Evolutionary conservation across 1,139 yeast genomes (phyloP), one percentile per base, ranked within the genome.

Genomic region (Diutina sp.): DNA sequence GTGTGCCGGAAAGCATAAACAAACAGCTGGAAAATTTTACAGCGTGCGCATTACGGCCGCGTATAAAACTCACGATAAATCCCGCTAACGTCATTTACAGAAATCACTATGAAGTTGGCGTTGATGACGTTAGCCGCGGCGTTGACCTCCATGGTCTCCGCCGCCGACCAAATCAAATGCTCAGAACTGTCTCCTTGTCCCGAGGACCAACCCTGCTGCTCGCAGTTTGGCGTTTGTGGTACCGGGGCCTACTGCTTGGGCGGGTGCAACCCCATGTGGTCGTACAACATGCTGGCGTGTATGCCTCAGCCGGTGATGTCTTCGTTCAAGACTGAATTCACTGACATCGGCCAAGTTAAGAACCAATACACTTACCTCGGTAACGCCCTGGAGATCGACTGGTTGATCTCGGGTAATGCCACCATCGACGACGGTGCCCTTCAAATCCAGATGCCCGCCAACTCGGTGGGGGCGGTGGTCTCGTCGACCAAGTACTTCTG

Each of bases 171-270:
- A 12, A 69, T 72, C 57, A 58, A 67, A 8, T 87, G 95, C 70
- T 76, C 76, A 56, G 67, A 71, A 9, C 69, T 77, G 16, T 60
- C 63, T n/a, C 65, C 70, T 12, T 90, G 96, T 70, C 96, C 96
- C 0, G 79, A 81, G 62, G 77, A 75, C 51, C 63, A 70, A 57
- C 96, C 96, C 54, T 90, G 96, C 67, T 90, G 97, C 67, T 84
- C 90, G 25, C 89, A 84, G 62, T 87, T 82, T 64, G 95, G 96
- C 46, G 74, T 72, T n/a, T 90, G 97, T 76, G 96, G 96, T 57
- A 77, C 85, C 16, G 97, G 97, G 1, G 73, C 84, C 3, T 74
- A 78, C 67, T 90, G 97, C 73, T 74, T 90, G 55, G 91, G 90
- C 55, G 93, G 95, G 16, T 88, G 96, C 70, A 89, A 87, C 68